Conservation (phyloP, 108 stramenopile genomes). For the Nitzschia inconspicua region DNA sequence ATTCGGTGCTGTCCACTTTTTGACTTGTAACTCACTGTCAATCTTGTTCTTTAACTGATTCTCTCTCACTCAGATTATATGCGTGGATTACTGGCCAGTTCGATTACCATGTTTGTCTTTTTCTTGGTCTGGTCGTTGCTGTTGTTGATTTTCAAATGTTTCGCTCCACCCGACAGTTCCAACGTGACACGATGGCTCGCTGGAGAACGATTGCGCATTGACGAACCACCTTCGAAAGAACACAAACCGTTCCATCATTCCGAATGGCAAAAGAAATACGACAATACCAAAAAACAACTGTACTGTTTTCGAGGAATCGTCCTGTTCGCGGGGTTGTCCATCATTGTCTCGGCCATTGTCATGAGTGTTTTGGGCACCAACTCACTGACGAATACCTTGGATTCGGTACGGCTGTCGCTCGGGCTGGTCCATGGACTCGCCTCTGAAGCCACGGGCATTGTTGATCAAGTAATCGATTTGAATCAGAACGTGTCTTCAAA, state of each 20-base stretch:
- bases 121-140: constrained; percentile 5
- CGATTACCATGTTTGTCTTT: constrained; percentile 12
- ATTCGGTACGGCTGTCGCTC: constrained; percentile 5
- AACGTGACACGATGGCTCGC: constrained; percentile 7
- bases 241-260: not conserved
- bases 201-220: constrained; percentile 2
- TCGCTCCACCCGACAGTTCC: constrained; percentile 6
- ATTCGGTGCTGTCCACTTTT: not conserved
- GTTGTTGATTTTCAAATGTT: constrained; percentile 10
- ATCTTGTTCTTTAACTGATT: not conserved
- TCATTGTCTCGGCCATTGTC: constrained; percentile 5
- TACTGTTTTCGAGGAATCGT: not conserved
- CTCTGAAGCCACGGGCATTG: constrained; percentile 1
- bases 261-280: constrained; percentile 5
- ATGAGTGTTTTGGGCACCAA: constrained; percentile 17
- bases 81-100: constrained; percentile 7
- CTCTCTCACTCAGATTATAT: constrained; percentile 7
- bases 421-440: not conserved
- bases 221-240: not conserved
- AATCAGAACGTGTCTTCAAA: not conserved
- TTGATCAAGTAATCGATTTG: constrained; percentile 10
- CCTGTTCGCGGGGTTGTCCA: constrained; percentile 7
- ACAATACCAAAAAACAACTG: not conserved
- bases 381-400: constrained; percentile 12
- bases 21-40: not conserved